A percentile compares a stretch with the other conserved stretches of the same genome.
phyloP scores from a whole-genome alignment of 306 rosid genomes.

The Trifolium subterraneum region DNA sequence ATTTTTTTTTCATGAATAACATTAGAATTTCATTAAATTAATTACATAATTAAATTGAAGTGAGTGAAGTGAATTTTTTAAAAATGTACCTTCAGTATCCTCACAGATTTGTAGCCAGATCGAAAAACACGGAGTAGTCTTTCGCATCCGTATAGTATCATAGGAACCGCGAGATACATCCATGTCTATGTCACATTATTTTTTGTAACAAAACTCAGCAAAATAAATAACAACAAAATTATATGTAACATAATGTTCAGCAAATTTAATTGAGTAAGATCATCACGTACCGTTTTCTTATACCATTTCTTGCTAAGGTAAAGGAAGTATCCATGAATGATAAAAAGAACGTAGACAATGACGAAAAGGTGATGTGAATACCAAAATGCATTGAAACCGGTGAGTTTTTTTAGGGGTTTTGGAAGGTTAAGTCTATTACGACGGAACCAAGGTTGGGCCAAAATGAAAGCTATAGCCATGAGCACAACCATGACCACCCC shows the following conservation, averaged over 20 bases:
- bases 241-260: not conserved
- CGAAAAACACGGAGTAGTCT: constrained; percentile 76
- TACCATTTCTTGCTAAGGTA: constrained; percentile 82
- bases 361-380: constrained; percentile 88
- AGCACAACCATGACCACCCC: constrained; percentile 84
- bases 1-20: not conserved
- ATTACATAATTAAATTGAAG: not conserved
- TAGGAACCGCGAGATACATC: constrained; percentile 88
- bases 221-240: not conserved
- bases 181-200: constrained; percentile 57
- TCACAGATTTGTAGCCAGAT: constrained; percentile 64
- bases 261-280: not conserved
- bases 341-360: constrained; percentile 75
- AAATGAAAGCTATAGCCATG: constrained; percentile 77
- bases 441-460: constrained; percentile 93
- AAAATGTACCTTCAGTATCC: constrained; percentile 61
- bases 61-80: not conserved
- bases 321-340: constrained; percentile 75
- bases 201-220: not conserved
- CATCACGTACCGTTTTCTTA: constrained; percentile 68
- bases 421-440: constrained; percentile 70
- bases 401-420: constrained; percentile 63
- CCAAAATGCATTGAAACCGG: constrained; percentile 96
- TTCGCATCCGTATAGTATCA: constrained; percentile 73
- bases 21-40: not conserved